A percentile compares a stretch with the other conserved stretches of the same genome.
Conservation (phyloP, 1,284 basidiomycete species). For the Naganishia sp. region DNA sequence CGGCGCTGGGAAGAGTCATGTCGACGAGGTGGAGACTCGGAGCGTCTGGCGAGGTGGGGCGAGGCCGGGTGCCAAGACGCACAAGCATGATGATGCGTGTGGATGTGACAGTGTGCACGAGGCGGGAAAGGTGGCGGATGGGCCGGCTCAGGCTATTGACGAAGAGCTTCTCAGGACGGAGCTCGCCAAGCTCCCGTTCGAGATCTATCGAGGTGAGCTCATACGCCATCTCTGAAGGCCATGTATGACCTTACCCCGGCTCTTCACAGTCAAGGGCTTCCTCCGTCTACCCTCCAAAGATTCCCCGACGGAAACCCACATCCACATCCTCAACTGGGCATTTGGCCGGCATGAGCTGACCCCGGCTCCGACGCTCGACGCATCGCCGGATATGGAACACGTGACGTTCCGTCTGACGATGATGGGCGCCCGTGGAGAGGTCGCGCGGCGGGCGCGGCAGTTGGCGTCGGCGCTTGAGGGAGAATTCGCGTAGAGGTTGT, state of each 20-base stretch:
- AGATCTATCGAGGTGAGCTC: conserved; percentile 51
- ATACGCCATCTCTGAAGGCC: no score
- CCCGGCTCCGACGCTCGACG: conserved; percentile 50
- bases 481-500: conserved; percentile 29
- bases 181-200: conserved; percentile 60
- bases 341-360: conserved; percentile 79
- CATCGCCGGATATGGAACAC: conserved; percentile 47
- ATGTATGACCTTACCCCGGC: neutral
- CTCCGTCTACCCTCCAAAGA: conserved; percentile 57
- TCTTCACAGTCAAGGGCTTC: conserved; percentile 67
- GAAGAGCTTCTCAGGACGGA: conserved; percentile 67
- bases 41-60: conserved; percentile 61
- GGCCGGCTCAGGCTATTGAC: conserved; percentile 59
- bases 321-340: conserved; percentile 74
- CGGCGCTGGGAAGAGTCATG: conserved; percentile 53
- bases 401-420: conserved; percentile 66
- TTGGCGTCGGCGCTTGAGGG: conserved; percentile 63
- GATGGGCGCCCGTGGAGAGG: conserved; percentile 84
- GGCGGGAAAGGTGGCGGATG: conserved; percentile 2
- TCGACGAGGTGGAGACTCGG: conserved; percentile 79
- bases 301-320: conserved; percentile 16
- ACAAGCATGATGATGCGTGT: conserved; percentile 32
- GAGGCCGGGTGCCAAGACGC: conserved; percentile 35
- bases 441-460: conserved; percentile 62
- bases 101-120: conserved; percentile 28